phyloP scores from a whole-genome alignment of 139 green algal species.

The Zygnema cylindricum region DNA sequence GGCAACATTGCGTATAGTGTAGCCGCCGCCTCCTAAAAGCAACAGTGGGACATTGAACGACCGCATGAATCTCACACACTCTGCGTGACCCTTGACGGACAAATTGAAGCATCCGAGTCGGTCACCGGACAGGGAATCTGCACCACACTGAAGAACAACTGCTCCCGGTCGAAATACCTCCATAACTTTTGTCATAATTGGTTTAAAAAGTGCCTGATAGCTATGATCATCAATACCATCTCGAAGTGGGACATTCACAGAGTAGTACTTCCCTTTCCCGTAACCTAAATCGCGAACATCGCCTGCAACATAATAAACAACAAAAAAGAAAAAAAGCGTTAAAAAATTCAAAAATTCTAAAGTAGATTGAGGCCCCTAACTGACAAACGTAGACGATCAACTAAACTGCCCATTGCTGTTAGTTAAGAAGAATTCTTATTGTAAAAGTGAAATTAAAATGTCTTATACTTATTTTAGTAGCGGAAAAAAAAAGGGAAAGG shows the following conservation, averaged over 20 bases:
- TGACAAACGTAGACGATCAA: too few species aligned
- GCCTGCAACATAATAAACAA: too few species aligned
- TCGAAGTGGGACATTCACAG: slow-evolving; percentile 91
- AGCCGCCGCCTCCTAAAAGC: slow-evolving; percentile 93
- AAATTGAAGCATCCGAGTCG: slow-evolving; percentile 95
- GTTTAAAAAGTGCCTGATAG: slow-evolving; percentile 83
- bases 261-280: slow-evolving; percentile 84
- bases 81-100: slow-evolving; percentile 82
- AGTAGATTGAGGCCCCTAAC: too few species aligned
- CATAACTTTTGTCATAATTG: slow-evolving; percentile 77
- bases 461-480: too few species aligned
- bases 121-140: slow-evolving; percentile 90
- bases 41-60: slow-evolving; percentile 92
- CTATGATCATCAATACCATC: slow-evolving; percentile 92
- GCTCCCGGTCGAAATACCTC: slow-evolving; percentile 85
- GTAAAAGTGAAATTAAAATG: too few species aligned
- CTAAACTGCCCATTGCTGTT: too few species aligned
- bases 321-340: too few species aligned
- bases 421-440: too few species aligned
- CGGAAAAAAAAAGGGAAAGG: too few species aligned
- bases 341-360: too few species aligned
- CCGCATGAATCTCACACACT: slow-evolving; percentile 82
- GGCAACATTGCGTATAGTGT: slow-evolving; percentile 96
- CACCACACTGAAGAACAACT: slow-evolving; percentile 92
- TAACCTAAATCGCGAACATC: too few species aligned